These are phyloP conservation scores for Monilinia vaccinii-corymbosi DNA, from an alignment of 2,329 filamentous ascomycete species.

Conservation along the genomic window DNA sequence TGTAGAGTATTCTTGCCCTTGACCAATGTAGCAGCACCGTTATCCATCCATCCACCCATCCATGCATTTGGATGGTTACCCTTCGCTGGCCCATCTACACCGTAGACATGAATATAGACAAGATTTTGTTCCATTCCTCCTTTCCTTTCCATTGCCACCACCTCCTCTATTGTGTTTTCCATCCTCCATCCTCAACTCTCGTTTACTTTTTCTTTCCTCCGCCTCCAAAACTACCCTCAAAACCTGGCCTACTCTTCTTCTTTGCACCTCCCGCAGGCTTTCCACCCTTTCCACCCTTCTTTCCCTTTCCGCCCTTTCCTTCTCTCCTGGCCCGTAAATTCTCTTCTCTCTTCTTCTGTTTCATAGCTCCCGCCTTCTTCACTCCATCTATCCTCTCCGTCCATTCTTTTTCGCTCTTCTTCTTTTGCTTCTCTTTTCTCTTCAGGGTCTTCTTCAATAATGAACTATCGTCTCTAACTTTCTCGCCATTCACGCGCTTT, in stretches of 20 bases:
- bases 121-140: neutral
- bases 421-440: slow-evolving; percentile 81
- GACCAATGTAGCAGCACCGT: neutral
- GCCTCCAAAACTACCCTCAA: slow-evolving; percentile 42
- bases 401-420: slow-evolving; percentile 89
- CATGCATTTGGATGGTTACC: neutral
- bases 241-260: slow-evolving; percentile 41
- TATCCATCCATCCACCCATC: neutral
- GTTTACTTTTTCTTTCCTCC: slow-evolving; percentile 19
- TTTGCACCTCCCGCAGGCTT: slow-evolving; percentile 44
- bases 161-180: neutral
- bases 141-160: neutral
- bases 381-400: slow-evolving; percentile 63
- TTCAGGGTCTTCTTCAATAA: slow-evolving; percentile 91
- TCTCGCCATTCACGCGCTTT: slow-evolving; percentile 80
- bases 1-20: neutral
- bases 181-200: neutral
- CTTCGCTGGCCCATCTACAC: neutral
- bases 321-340: slow-evolving; percentile 68
- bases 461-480: slow-evolving; percentile 76
- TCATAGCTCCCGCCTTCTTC: slow-evolving; percentile 64
- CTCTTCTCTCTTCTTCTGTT: slow-evolving; percentile 73
- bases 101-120: neutral
- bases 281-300: slow-evolving; percentile 42
- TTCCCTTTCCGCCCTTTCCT: slow-evolving; percentile 58